Base-by-base conservation (phyloP, 1,284 basidiomycete genomes). In the Sanghuangporus weigelae region DNA sequence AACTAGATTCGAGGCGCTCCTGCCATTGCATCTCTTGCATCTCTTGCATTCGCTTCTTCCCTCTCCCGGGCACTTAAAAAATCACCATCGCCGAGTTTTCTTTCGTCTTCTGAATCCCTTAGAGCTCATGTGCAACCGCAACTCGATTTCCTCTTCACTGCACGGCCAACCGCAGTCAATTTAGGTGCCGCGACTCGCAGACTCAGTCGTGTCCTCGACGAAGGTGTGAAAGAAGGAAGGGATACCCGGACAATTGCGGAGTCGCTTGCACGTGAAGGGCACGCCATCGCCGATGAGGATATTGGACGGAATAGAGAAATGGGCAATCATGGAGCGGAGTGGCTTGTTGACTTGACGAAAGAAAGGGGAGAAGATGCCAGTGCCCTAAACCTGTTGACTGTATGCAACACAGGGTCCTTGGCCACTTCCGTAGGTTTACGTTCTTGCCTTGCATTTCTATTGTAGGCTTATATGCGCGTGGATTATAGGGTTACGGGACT, bases 341-440 rank as follows among this genome's bases (percentile, higher is more conserved):
- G 95, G 95, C 78, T 96, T 36, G 74, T 88, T 50, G 75, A 85
- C 48, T 78, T 79, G 63, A 80, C 85, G 12, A 79, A 80, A 67
- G 71, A 75, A 50, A 71, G 72, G 48, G 84, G 83, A 65, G 80
- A 79, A 51, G 73, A 76, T 12, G 80, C 80, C 59, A 76, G 77
- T 65, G 77, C 75, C 60, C 74, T 96, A 63, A 93, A 92, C 71
- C 84, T 96, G 31, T 78, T 96, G 73, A 96, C 94, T 3, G 93
- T 96, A n/a, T 97, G 95, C 79, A 97, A 97, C 75, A 96, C 95
- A 19, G 95, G 95, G 19, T 93, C 90, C 31, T 80, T 97, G 65
- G 95, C 95, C 1, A 96, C 94, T 19, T 95, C 93, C 46, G 93
- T 94, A 68, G 65, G 88, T 77, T 3, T 55, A 48, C 53, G 62